Base-by-base conservation (phyloP, 2,329 filamentous ascomycete genomes). In the Dendryphion nanum region DNA sequence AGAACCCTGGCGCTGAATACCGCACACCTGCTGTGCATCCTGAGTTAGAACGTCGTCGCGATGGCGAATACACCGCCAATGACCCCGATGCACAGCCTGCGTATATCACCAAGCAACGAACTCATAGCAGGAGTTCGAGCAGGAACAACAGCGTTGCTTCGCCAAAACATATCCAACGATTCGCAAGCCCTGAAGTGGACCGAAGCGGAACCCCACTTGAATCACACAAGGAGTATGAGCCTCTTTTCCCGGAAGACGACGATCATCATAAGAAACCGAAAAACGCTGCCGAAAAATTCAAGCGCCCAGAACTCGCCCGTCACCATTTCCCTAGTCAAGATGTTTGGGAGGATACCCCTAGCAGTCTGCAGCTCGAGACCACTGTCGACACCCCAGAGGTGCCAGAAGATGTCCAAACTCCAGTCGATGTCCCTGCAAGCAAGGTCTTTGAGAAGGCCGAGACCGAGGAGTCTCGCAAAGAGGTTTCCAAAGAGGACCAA, bases 331-430 rank as follows among this genome's bases (percentile, higher is more conserved):
- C 93, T 1, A 96, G 90, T 64, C 86, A 90, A 63, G 93, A 98
- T 62, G 81, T 97, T 28, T 98, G 93, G 93, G 93, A 98, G 70
- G 94, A 98, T 63, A 85, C 89, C 0, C 93, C 94, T 4, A 85
- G 83, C 58, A 95, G 89, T 66, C 75, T 88, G 36, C 82, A 93
- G 56, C 81, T 80, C 33, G 71, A 77, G 21, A 83, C 90, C 3
- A 89, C 87, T 42, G 91, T 97, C 6, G 87, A 85, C 3, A 93
- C 88, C 0, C 89, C 89, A 2, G 86, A 89, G 54, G 58, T 77
- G 20, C 71, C 74, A 0, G 75, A 73, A 42, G 73, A 77, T 42
- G 57, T 69, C 16, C 43, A 51, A 31, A 52, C 53, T 13, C 45
- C 62, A 70, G 58, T 58, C 61, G 49, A 70, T 59, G 40, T 51